phyloP scores from a whole-genome alignment of 768 basidiomycete species.

The Obba rivulosa region DNA sequence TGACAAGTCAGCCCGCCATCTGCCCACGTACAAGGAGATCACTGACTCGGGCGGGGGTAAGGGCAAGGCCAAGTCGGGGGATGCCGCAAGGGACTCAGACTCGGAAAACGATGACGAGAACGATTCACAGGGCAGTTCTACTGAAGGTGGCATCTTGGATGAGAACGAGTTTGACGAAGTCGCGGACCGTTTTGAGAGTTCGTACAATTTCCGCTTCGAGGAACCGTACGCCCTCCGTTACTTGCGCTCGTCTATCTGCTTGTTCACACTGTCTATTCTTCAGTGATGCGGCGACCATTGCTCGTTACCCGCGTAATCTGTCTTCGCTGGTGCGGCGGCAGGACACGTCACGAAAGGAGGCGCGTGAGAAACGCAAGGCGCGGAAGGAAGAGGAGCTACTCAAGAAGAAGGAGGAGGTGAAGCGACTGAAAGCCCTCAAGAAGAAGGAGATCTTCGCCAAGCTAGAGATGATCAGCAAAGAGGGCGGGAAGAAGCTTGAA shows the following conservation, averaged over 20 bases:
- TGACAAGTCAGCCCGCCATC: conserved; percentile 63
- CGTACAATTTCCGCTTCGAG: conserved; percentile 97
- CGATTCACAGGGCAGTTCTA: conserved; percentile 11
- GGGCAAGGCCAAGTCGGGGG: conserved; percentile 12
- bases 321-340: conserved; percentile 59
- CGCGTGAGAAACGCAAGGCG: conserved; percentile 70
- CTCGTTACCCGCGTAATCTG: conserved; percentile 73
- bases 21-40: conserved; percentile 86
- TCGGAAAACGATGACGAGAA: conserved; percentile 4
- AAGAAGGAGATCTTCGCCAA: conserved; percentile 74
- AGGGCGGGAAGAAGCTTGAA: conserved; percentile 55
- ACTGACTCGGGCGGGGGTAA: conserved; percentile 32
- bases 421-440: conserved; percentile 77
- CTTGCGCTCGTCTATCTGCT: not conserved
- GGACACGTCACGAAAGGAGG: conserved; percentile 77
- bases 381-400: conserved; percentile 75
- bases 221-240: conserved; percentile 66
- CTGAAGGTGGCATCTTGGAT: conserved; percentile 33
- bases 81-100: conserved; percentile 12
- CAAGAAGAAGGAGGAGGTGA: conserved; percentile 75
- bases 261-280: conserved; percentile 10
- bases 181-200: conserved; percentile 89
- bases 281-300: conserved; percentile 62
- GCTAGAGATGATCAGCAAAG: conserved; percentile 64
- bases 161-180: conserved; percentile 86